Conservation (phyloP, 2,329 filamentous ascomycete species). For the Gremmenia infestans region DNA sequence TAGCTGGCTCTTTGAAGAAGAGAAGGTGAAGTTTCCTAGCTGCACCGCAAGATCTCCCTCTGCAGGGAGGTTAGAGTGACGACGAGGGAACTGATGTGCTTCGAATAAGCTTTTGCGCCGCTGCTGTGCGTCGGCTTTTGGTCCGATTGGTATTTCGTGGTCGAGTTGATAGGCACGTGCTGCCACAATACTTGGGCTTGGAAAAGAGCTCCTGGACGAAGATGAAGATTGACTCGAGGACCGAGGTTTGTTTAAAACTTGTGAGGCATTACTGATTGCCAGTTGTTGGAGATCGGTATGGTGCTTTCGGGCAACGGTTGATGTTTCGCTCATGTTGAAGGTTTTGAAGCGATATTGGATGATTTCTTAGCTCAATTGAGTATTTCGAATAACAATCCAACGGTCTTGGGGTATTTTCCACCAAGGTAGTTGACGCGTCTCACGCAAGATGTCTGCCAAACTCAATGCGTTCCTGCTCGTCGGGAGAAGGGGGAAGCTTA, state of each 20-base stretch:
- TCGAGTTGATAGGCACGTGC: slow-evolving; percentile 24
- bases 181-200: slow-evolving; percentile 24
- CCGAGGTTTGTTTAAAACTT: neutral
- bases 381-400: neutral
- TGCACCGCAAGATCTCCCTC: slow-evolving; percentile 4
- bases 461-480: slow-evolving; percentile 2
- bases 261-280: neutral
- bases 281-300: slow-evolving; percentile 15
- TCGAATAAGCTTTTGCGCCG: slow-evolving; percentile 17
- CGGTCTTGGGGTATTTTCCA: neutral
- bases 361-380: neutral
- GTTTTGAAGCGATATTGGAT: neutral
- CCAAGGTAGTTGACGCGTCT: neutral
- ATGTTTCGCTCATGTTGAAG: slow-evolving; percentile 6
- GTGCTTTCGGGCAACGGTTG: slow-evolving; percentile 6
- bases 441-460: neutral
- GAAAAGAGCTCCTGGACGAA: slow-evolving; percentile 6
- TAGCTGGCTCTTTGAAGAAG: slow-evolving; percentile 2
- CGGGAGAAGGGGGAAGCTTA: slow-evolving; percentile 1
- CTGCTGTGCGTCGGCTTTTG: slow-evolving; percentile 5
- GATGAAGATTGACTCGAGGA: neutral
- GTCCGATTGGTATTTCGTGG: slow-evolving; percentile 11
- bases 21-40: slow-evolving; percentile 17
- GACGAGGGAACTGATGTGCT: slow-evolving; percentile 14
- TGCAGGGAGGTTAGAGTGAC: slow-evolving; percentile 14